Evolutionary conservation across 1,284 basidiomycete genomes (phyloP).

Genomic region (Puccinia hordei): DNA sequence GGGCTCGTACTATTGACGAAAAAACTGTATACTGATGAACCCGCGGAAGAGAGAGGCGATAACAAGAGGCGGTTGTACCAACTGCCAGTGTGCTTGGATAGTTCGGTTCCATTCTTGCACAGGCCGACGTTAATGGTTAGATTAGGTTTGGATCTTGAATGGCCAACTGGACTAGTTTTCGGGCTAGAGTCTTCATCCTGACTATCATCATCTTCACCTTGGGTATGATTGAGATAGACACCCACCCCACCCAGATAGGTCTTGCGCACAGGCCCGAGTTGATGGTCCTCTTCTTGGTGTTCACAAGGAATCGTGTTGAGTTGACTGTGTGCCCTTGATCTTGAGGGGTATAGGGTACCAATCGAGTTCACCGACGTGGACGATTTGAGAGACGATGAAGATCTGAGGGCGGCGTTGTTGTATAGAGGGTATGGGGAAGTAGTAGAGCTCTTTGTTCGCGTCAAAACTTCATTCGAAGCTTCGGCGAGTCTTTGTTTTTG

Average conservation of each 20-base stretch:
- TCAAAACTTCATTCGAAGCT: not conserved
- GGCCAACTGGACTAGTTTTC: not conserved
- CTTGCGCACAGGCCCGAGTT: conserved; percentile 4
- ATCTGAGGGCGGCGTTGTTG: not conserved
- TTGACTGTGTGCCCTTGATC: conserved; percentile 33
- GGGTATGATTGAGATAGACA: conserved; percentile 31
- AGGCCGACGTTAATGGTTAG: conserved; percentile 36
- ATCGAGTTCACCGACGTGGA: conserved; percentile 10
- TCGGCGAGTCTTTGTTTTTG: conserved; percentile 26
- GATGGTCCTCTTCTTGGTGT: not conserved
- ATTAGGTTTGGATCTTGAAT: conserved; percentile 14
- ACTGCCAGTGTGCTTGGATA: conserved; percentile 7
- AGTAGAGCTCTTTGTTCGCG: not conserved
- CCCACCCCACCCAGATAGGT: conserved; percentile 46
- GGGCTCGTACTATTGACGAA: conserved; percentile 8
- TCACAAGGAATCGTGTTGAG: not conserved
- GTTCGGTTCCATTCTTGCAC: not conserved
- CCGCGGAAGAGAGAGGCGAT: conserved; percentile 42
- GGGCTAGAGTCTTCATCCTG: not conserved
- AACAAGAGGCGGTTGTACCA: conserved; percentile 44
- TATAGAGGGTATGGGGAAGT: conserved; percentile 25
- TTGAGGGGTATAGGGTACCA: conserved; percentile 5
- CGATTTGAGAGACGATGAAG: conserved; percentile 30
- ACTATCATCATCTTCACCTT: conserved; percentile 18
- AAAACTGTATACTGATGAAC: conserved; percentile 43